Base-by-base conservation (phyloP, 2,329 filamentous ascomycete species). In the Septoria linicola region DNA sequence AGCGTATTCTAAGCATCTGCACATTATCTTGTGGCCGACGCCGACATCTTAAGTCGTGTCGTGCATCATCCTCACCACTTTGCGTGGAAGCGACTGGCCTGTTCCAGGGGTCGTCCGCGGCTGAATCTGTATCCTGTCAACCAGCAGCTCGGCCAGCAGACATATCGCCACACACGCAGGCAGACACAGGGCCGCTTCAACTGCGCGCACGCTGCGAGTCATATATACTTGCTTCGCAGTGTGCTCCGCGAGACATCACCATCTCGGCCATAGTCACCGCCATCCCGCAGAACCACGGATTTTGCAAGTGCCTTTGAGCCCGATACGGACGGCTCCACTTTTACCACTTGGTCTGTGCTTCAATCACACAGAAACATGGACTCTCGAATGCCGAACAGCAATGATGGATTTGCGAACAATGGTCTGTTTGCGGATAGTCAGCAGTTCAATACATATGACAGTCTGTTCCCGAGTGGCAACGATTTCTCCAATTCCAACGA, bases 361-460 rank as follows among this genome's bases (percentile, higher is more conserved):
- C 50, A 2, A 30, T 21, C 41, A 32, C 40, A 41, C 20, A 17
- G 41, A 10, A 47, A 21, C 23, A 47, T 47, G 44, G 44, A 47
- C n/a, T 39, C 44, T 40, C 41, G 36, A 17, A 46, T 37, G 32
- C 36, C 34, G 49, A 44, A 30, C 47, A 37, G 30, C 35, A 41
- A 51, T 54, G 61, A 64, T 52, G 64, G 55, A 32, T 64, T 60
- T 48, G 53, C 56, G 53, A 64, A 62, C 43, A 45, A 60, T 42
- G 41, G 56, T 51, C 41, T 66, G 54, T 67, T 64, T 52, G 59
- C 54, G 41, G 59, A 67, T 60, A 62, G 52, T 53, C 58, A 63
- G 8, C 46, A 61, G 41, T 63, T 60, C 57, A 59, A 60, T 58
- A 42, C 62, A 50, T 67, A 62, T 66, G 63, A 67, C 55, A 59